Conservation (phyloP, 768 basidiomycete genomes). For the Tylopilus cervinicoccineus region DNA sequence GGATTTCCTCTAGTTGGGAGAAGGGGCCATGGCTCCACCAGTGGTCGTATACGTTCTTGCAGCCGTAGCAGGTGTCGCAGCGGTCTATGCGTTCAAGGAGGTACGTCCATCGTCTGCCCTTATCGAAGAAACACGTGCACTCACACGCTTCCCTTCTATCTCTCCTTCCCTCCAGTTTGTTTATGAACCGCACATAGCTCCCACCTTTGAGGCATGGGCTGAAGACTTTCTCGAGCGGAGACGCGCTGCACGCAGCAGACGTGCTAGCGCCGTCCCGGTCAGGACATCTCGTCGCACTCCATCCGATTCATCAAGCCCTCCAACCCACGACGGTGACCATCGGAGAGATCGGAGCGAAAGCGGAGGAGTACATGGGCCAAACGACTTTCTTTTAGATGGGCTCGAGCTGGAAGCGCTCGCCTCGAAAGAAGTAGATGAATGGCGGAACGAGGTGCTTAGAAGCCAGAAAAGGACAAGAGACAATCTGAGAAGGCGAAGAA, state of each 20-base stretch:
- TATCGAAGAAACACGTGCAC: conserved; percentile 14
- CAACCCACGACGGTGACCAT: conserved; percentile 6
- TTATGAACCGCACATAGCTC: conserved; percentile 68
- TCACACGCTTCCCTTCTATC: conserved; percentile 11
- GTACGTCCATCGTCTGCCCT: conserved; percentile 31
- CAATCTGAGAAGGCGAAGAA: conserved; percentile 10
- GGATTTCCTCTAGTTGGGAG: conserved; percentile 4
- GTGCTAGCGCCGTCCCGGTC: conserved; percentile 24
- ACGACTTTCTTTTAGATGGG: conserved; percentile 16
- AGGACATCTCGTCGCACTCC: conserved; percentile 14
- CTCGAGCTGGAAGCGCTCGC: conserved; percentile 54
- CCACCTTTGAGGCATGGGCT: conserved; percentile 46
- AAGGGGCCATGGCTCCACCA: conserved; percentile 24
- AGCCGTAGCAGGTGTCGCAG: conserved; percentile 48
- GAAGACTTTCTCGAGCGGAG: conserved; percentile 32
- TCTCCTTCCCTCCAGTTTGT: conserved; percentile 45
- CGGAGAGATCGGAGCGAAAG: not conserved
- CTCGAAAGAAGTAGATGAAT: conserved; percentile 48
- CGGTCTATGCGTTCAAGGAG: conserved; percentile 54
- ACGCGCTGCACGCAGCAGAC: conserved; percentile 25
- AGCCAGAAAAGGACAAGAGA: conserved; percentile 16
- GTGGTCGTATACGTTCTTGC: conserved; percentile 48
- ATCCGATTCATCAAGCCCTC: conserved; percentile 7
- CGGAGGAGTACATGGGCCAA: conserved; percentile 12
- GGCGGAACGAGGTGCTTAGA: conserved; percentile 43